Conservation (phyloP, 805 yeast genomes). For the Zygoascus ofunaensis region DNA sequence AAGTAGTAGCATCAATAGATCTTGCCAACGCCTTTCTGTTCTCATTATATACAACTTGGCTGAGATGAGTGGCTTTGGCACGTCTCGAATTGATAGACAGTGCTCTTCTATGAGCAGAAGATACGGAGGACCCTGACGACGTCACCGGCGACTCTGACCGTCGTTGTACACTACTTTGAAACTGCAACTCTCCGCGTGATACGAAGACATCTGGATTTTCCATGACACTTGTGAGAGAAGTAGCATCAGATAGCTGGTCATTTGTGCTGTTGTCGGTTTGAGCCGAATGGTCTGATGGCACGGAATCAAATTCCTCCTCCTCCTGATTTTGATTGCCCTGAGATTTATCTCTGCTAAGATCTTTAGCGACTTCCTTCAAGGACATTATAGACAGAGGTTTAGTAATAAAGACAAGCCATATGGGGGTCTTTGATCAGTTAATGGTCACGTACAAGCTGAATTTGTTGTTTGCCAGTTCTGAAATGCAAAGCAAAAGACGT, state of each 20-base stretch:
- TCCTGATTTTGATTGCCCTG: background rate
- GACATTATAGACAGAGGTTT: no score
- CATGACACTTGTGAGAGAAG: background rate
- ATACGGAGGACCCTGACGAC: background rate
- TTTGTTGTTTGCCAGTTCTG: no score
- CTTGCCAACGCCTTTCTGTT: slow-evolving; percentile 57
- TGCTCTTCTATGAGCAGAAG: slow-evolving; percentile 15
- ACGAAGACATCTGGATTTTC: background rate
- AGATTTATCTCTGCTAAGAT: no score
- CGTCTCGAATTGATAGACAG: slow-evolving; percentile 20
- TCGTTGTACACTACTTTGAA: background rate
- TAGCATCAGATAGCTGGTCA: background rate
- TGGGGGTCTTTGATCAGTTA: no score
- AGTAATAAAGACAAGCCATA: no score
- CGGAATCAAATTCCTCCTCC: background rate
- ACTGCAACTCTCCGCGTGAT: background rate
- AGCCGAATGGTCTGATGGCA: background rate
- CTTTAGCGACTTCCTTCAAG: no score
- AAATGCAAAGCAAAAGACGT: no score
- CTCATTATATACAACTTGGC: slow-evolving; percentile 70
- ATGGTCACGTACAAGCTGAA: no score
- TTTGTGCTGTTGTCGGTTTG: background rate
- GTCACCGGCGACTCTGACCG: background rate
- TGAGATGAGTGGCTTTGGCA: slow-evolving; percentile 46
- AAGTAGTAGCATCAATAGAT: slow-evolving; percentile 22